phyloP scores from a whole-genome alignment of 2,329 filamentous ascomycete genomes.

The Talaromyces atroroseus region DNA sequence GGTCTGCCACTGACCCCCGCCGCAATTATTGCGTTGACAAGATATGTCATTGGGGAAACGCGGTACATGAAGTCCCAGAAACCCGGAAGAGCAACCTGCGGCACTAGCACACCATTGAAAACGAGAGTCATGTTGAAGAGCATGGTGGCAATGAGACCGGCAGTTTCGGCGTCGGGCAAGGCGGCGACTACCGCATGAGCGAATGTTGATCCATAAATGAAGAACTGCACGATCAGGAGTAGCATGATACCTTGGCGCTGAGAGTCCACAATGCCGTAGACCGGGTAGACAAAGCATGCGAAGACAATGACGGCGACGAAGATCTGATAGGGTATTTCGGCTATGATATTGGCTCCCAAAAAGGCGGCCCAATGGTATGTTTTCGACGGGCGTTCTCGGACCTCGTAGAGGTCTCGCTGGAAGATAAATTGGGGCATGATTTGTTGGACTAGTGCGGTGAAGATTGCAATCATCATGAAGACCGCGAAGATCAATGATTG shows the following conservation, averaged over 20 bases:
- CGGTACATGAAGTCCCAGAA: slow-evolving; percentile 87
- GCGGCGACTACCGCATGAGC: slow-evolving; percentile 15
- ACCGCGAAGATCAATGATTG: too few species aligned
- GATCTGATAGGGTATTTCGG: slow-evolving; percentile 4
- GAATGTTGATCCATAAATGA: slow-evolving; percentile 16
- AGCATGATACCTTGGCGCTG: slow-evolving; percentile 16
- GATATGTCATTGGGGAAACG: slow-evolving; percentile 75
- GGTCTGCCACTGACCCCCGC: slow-evolving; percentile 62
- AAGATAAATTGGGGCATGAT: slow-evolving; percentile 14
- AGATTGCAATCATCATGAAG: too few species aligned
- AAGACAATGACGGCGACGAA: slow-evolving; percentile 17
- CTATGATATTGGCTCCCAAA: slow-evolving; percentile 6
- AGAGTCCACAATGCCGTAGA: slow-evolving; percentile 15
- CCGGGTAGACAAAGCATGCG: slow-evolving; percentile 19
- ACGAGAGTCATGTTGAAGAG: slow-evolving; percentile 17
- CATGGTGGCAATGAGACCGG: slow-evolving; percentile 15
- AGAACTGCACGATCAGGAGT: slow-evolving; percentile 20
- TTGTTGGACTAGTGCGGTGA: too few species aligned
- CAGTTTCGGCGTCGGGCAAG: slow-evolving; percentile 14
- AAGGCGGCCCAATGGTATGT: slow-evolving; percentile 15
- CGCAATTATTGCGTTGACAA: slow-evolving; percentile 66
- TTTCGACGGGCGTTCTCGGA: slow-evolving; percentile 9
- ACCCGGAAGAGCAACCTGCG: slow-evolving; percentile 54
- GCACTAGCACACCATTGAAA: neutral
- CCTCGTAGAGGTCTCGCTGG: slow-evolving; percentile 5